Conservation (phyloP, 257 asterid genomes). For the Solanum etuberosum region DNA sequence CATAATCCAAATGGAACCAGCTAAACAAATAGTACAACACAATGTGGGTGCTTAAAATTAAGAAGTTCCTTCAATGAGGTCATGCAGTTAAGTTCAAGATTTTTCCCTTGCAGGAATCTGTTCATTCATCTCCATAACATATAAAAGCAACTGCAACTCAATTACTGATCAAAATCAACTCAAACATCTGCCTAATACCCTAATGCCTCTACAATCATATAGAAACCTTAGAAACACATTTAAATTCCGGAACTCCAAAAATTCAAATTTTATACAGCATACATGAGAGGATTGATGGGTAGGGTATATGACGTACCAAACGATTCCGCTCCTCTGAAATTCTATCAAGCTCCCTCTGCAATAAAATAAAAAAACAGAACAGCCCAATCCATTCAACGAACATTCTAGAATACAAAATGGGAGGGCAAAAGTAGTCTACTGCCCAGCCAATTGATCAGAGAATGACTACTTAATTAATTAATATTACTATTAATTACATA, state of each 20-base stretch:
- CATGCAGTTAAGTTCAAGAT: neutral
- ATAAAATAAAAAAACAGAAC: neutral
- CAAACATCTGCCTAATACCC: neutral
- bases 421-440: neutral
- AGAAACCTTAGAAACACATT: neutral
- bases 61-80: neutral
- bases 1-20: neutral
- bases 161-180: neutral
- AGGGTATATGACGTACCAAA: slow-evolving; percentile 29
- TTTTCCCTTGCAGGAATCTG: neutral
- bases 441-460: neutral
- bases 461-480: neutral
- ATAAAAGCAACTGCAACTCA: neutral
- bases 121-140: neutral
- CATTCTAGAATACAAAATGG: neutral
- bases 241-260: neutral
- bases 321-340: slow-evolving; percentile 44
- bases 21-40: neutral
- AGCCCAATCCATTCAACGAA: neutral
- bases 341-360: slow-evolving; percentile 67
- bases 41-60: neutral
- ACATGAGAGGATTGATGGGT: neutral
- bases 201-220: neutral
- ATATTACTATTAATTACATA: neutral
- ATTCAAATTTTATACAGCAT: neutral